Percentiles rank a stretch among this genome's conserved stretches.
Conservation (phyloP, 1,139 yeast species). For the Kazachstania sp. region DNA sequence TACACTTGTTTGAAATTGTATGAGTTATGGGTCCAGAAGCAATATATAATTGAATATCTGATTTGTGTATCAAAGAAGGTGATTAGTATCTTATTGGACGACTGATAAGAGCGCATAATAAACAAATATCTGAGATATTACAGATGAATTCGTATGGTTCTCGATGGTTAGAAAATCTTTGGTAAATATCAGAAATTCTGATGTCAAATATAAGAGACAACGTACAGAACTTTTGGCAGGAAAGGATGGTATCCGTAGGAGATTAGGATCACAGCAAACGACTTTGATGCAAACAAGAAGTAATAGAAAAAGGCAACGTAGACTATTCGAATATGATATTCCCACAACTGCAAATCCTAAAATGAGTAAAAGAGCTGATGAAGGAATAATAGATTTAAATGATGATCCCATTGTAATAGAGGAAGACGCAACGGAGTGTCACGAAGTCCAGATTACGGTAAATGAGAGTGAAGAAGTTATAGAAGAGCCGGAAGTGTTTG, state of each 20-base stretch:
- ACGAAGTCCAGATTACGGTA: no score
- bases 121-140: no score
- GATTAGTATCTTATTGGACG: no score
- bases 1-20: no score
- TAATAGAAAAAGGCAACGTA: constrained; percentile 18
- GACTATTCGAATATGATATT: constrained; percentile 21
- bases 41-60: no score
- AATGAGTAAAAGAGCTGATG: constrained; percentile 8
- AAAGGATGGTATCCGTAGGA: neutral
- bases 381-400: constrained; percentile 1
- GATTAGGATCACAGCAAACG: neutral
- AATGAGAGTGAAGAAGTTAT: neutral
- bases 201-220: constrained; percentile 8
- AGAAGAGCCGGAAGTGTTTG: neutral
- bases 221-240: neutral
- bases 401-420: constrained; percentile 13
- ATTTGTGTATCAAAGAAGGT: no score
- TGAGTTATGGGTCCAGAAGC: no score
- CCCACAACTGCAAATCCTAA: constrained; percentile 15
- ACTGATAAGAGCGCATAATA: no score
- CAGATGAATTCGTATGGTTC: neutral
- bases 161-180: constrained; percentile 13
- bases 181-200: constrained; percentile 10
- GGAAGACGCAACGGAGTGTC: constrained; percentile 5
- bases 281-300: neutral